Percentiles rank a stretch among this genome's conserved stretches.
phyloP scores from a whole-genome alignment of 441 rosid species.

The Omphalea diandra region DNA sequence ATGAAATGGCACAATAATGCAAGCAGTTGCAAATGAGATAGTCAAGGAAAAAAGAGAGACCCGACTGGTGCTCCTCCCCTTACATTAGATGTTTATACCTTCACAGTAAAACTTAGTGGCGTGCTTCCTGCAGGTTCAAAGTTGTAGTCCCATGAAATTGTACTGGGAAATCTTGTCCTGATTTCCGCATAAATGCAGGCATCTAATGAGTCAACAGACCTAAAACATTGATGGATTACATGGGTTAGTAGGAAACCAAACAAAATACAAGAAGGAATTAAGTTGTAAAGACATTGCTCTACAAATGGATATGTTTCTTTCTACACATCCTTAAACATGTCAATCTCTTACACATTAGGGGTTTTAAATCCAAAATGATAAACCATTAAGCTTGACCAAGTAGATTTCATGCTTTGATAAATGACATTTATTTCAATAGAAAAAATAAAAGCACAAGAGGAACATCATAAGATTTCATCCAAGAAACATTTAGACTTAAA shows the following conservation, averaged over 20 bases:
- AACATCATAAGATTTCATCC: too few relatives aligned
- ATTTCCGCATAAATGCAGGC: constrained; percentile 87
- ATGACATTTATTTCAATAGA: neutral
- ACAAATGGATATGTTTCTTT: neutral
- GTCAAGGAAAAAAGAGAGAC: neutral
- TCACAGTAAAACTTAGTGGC: constrained; percentile 77
- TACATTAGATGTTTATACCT: constrained; percentile 38
- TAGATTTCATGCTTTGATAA: neutral
- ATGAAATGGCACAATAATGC: neutral
- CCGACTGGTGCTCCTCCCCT: neutral
- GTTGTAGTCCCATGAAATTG: constrained; percentile 81
- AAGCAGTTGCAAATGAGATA: neutral
- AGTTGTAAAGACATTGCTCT: neutral
- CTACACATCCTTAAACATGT: neutral
- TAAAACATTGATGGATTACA: constrained; percentile 24
- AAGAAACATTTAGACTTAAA: neutral
- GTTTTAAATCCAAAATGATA: neutral
- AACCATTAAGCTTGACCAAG: neutral
- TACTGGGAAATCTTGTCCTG: constrained; percentile 82
- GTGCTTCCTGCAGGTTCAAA: constrained; percentile 80
- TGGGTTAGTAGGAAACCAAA: constrained; percentile 4
- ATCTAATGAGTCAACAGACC: constrained; percentile 72
- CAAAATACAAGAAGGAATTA: constrained; percentile 4
- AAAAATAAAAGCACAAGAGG: too few relatives aligned
- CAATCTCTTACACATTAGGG: neutral